phyloP scores from a whole-genome alignment of 352 stramenopile species.

The Phytophthora pinifolia region DNA sequence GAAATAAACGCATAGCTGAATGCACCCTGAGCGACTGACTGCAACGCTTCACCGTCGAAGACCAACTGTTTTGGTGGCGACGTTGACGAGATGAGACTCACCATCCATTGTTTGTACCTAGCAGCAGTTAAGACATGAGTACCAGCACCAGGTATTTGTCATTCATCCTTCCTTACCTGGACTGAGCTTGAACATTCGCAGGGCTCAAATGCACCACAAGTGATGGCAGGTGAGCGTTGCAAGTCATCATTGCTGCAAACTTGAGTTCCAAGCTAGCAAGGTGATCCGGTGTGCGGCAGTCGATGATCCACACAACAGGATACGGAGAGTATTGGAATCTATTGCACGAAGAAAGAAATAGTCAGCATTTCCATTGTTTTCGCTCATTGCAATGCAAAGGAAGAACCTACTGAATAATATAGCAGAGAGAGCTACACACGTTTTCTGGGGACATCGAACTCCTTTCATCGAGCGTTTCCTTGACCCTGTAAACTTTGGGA shows the following conservation, averaged over 20 bases:
- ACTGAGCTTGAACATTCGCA: conserved; percentile 22
- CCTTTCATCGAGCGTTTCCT: neutral
- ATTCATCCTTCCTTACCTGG: conserved; percentile 21
- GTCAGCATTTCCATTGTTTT: neutral
- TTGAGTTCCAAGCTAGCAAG: conserved; percentile 28
- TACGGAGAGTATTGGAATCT: conserved; percentile 32
- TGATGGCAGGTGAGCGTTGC: conserved; percentile 36
- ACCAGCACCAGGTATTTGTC: neutral
- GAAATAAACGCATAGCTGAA: conserved; percentile 61
- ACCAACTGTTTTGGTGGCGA: conserved; percentile 43
- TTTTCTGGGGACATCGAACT: neutral
- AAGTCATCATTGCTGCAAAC: conserved; percentile 24
- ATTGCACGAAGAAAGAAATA: neutral
- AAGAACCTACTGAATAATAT: conserved; percentile 27
- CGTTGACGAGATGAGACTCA: conserved; percentile 7
- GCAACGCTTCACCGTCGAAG: conserved; percentile 44
- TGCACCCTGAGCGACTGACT: conserved; percentile 30
- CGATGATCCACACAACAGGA: conserved; percentile 60
- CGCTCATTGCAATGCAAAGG: no score
- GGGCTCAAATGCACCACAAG: conserved; percentile 64
- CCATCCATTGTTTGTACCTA: conserved; percentile 43
- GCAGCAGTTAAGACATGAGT: conserved; percentile 5
- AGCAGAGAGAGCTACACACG: conserved; percentile 20
- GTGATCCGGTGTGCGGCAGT: conserved; percentile 35
- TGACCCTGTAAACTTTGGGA: conserved; percentile 19